A percentile compares a stretch with the other conserved stretches of the same genome.
Evolutionary conservation across 140 eudicot species (phyloP).

Genomic region (Cichorium intybus): DNA sequence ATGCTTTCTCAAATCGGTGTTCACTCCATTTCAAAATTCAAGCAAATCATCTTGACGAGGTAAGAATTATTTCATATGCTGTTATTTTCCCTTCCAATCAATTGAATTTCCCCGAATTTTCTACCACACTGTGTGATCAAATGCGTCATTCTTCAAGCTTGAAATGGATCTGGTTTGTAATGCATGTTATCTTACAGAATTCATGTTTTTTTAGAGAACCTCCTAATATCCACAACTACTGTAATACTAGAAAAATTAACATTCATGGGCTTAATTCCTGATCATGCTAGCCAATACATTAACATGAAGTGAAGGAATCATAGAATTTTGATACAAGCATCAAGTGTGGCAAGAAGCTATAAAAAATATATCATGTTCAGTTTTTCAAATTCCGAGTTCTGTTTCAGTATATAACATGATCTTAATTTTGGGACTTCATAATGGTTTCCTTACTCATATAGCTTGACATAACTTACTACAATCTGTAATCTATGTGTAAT

Average conservation of each 20-base stretch:
- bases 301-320: no score
- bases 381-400: neutral
- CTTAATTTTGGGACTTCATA: no score
- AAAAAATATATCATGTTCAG: neutral
- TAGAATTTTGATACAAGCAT: no score
- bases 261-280: neutral
- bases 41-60: conserved; percentile 20
- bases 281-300: no score
- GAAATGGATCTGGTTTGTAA: neutral
- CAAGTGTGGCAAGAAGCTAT: no score
- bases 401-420: no score
- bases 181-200: neutral
- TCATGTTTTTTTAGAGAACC: neutral
- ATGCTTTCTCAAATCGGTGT: conserved; percentile 5
- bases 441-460: no score
- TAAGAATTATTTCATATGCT: neutral
- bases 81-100: neutral
- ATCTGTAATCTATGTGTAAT: neutral
- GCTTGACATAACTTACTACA: neutral
- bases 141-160: neutral
- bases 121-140: neutral
- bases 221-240: neutral
- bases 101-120: neutral
- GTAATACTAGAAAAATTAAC: neutral
- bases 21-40: conserved; percentile 9